Evolutionary conservation across 208 protist species (phyloP).

Genomic region (Wallacemonas sp.): DNA sequence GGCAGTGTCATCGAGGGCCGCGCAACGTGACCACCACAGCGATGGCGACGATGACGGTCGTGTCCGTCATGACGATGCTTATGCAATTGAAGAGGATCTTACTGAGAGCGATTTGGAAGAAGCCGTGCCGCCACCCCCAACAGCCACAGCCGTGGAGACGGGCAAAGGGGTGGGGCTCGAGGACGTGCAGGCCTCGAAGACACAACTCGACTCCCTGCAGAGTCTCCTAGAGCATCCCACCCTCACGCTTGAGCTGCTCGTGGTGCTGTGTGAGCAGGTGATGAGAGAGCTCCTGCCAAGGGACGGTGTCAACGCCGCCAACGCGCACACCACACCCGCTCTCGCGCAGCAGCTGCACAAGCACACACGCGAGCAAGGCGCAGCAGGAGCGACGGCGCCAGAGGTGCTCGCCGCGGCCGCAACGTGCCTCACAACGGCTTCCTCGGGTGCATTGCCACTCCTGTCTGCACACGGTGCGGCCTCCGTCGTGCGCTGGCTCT

Average conservation of each 20-base stretch:
- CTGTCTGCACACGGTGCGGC: constrained; percentile 17
- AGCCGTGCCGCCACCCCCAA: no score
- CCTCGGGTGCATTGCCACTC: constrained; percentile 26
- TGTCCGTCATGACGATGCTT: background rate
- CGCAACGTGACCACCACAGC: no score
- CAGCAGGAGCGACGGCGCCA: constrained; percentile 22
- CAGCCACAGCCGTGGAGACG: no score
- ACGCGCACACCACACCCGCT: background rate
- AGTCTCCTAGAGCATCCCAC: constrained; percentile 22
- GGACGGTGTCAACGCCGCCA: background rate
- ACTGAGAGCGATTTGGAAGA: background rate
- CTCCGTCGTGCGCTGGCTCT: constrained; percentile 31
- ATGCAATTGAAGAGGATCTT: constrained; percentile 4
- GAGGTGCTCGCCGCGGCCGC: constrained; percentile 26
- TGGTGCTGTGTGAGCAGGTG: constrained; percentile 33
- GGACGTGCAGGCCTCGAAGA: no score
- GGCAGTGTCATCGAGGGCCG: no score
- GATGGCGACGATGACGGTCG: no score
- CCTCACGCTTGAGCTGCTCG: constrained; percentile 29
- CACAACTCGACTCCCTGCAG: constrained; percentile 9
- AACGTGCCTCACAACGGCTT: constrained; percentile 23
- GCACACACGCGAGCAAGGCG: constrained; percentile 21
- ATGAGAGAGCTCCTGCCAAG: constrained; percentile 19
- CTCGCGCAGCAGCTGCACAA: constrained; percentile 16
- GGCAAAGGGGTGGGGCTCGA: background rate